Evolutionary conservation across 768 basidiomycete species (phyloP).

Genomic region (Agaricus blazei): DNA sequence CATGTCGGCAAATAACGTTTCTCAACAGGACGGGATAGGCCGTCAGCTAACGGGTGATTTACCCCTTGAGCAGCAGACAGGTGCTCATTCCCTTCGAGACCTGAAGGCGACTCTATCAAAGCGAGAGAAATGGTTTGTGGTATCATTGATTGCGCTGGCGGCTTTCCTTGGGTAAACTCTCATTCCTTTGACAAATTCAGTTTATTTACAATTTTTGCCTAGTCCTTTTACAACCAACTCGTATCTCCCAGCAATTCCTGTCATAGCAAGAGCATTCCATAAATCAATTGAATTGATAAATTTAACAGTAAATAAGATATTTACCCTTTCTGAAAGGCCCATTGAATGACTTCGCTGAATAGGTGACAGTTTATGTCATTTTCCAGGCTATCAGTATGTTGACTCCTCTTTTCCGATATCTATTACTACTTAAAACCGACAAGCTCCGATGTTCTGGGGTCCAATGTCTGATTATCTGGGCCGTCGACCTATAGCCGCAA

Average conservation of each 20-base stretch:
- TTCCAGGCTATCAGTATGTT: conserved; percentile 39
- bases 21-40: neutral
- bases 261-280: conserved; percentile 54
- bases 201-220: neutral
- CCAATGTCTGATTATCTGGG: conserved; percentile 66
- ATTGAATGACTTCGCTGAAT: neutral
- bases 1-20: neutral
- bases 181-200: neutral
- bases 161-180: conserved; percentile 53
- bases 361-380: conserved; percentile 69
- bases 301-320: conserved; percentile 45
- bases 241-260: conserved; percentile 76
- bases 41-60: neutral
- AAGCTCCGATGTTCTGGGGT: conserved; percentile 63
- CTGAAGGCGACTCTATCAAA: conserved; percentile 40
- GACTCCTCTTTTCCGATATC: neutral
- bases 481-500: conserved; percentile 56
- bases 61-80: neutral
- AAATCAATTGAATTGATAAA: conserved; percentile 70
- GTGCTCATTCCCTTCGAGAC: neutral
- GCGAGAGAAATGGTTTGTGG: conserved; percentile 66
- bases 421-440: neutral
- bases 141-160: conserved; percentile 47
- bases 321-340: neutral
- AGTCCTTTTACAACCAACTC: conserved; percentile 73